Conservation (phyloP, 2,329 filamentous ascomycete genomes). For the Colletotrichum tropicicola region DNA sequence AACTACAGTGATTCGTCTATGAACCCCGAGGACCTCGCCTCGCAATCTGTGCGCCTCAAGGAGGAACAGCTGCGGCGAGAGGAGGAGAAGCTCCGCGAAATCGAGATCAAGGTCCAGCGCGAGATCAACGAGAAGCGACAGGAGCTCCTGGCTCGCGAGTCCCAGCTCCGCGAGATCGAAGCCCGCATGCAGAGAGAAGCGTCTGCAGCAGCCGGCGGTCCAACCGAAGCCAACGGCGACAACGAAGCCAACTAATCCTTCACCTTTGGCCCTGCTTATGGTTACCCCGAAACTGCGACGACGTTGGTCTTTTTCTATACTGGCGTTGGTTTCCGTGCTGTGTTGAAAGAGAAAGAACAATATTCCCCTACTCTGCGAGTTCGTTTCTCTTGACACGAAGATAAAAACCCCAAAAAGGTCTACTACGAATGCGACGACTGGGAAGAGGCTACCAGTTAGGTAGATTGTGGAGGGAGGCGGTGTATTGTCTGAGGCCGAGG, state of each 20-base stretch:
- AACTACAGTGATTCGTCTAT: conserved; percentile 79
- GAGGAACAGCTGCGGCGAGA: conserved; percentile 98
- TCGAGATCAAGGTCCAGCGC: conserved; percentile 98
- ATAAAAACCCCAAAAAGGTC: conserved; percentile 37
- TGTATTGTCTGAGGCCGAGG: conserved; percentile 14
- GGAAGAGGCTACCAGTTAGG: conserved; percentile 27
- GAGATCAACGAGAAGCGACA: conserved; percentile 99
- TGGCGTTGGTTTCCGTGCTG: conserved; percentile 57
- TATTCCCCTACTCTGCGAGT: conserved; percentile 52
- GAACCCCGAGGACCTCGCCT: conserved; percentile 97
- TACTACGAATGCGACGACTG: conserved; percentile 32
- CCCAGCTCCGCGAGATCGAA: conserved; percentile 98
- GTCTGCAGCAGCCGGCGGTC: conserved; percentile 55
- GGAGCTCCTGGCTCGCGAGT: conserved; percentile 95
- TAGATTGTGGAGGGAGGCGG: conserved; percentile 25
- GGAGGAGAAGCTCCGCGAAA: conserved; percentile 99
- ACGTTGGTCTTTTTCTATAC: conserved; percentile 55
- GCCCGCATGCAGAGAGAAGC: conserved; percentile 94
- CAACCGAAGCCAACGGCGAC: conserved; percentile 63
- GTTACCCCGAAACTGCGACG: conserved; percentile 47
- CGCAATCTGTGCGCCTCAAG: conserved; percentile 98
- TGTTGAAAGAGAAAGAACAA: conserved; percentile 53
- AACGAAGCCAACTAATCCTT: conserved; percentile 57
- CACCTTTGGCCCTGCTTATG: conserved; percentile 21
- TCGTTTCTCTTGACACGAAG: conserved; percentile 45